These are phyloP conservation scores for Tylopilus cervinicoccineus DNA, from an alignment of 768 basidiomycete species.

Conservation along the genomic window DNA sequence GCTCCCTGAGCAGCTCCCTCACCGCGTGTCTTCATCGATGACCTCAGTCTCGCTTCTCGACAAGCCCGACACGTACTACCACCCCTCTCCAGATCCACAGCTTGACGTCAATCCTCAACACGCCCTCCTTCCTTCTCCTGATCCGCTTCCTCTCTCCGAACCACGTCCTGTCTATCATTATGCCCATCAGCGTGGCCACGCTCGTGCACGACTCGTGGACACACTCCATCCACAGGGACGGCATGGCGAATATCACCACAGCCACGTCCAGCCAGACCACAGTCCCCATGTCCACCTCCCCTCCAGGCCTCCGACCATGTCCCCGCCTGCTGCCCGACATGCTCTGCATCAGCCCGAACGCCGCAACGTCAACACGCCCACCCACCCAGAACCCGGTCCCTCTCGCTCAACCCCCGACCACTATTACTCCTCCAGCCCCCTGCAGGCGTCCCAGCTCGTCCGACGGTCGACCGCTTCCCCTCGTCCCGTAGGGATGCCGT, in stretches of 20 bases:
- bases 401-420: conserved; percentile 13
- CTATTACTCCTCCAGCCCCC: conserved; percentile 12
- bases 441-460: conserved; percentile 18
- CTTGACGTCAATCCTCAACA: conserved; percentile 31
- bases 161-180: conserved; percentile 29
- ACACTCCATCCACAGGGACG: conserved; percentile 18
- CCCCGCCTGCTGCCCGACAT: conserved; percentile 18
- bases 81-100: conserved; percentile 22
- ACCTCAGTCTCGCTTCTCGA: conserved; percentile 26
- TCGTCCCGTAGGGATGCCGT: conserved; percentile 16
- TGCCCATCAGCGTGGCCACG: conserved; percentile 19
- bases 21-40: conserved; percentile 27
- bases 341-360: conserved; percentile 16
- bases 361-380: conserved; percentile 12
- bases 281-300: conserved; percentile 7
- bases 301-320: conserved; percentile 19
- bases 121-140: conserved; percentile 19
- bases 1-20: conserved; percentile 20
- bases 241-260: conserved; percentile 26
- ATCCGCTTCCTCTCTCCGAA: conserved; percentile 31
- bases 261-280: conserved; percentile 21
- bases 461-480: conserved; percentile 20
- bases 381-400: conserved; percentile 19
- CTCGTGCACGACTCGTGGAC: conserved; percentile 29
- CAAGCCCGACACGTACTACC: conserved; percentile 25